These are phyloP conservation scores for Colletotrichum cereale DNA, from an alignment of 2,329 filamentous ascomycete genomes.

Conservation along the genomic window DNA sequence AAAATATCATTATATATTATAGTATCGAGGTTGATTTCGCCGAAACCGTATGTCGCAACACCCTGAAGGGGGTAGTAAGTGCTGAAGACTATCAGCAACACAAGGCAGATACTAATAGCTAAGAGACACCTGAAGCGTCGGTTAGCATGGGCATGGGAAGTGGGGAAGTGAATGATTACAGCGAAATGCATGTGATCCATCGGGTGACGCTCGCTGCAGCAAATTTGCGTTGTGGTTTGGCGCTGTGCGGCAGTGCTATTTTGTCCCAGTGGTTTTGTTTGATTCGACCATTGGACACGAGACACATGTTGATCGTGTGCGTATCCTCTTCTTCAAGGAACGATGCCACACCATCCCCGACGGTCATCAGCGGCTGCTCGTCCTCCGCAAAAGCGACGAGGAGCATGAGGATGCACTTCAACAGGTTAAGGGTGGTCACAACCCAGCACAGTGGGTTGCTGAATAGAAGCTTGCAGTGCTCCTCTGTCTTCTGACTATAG, in stretches of 20 bases:
- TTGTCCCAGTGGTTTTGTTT: not conserved
- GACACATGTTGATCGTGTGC: not conserved
- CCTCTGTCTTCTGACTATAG: not conserved
- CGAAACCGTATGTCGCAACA: not conserved
- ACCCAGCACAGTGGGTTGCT: constrained; percentile 2
- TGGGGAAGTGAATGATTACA: not conserved
- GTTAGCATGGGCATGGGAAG: not conserved
- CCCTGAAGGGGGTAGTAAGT: too few species aligned
- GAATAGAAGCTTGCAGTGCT: constrained; percentile 10
- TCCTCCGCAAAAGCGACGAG: not conserved
- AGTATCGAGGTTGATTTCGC: not conserved
- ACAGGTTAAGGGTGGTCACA: not conserved
- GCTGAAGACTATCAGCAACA: not conserved
- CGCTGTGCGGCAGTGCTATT: too few species aligned
- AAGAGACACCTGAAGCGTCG: not conserved
- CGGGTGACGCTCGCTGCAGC: not conserved
- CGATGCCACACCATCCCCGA: constrained; percentile 19
- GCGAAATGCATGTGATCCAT: not conserved
- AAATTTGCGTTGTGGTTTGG: not conserved
- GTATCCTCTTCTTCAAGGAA: not conserved
- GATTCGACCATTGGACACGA: not conserved
- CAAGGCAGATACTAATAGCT: not conserved
- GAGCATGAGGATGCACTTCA: constrained; percentile 17
- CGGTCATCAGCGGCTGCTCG: not conserved
- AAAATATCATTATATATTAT: not conserved